Evolutionary conservation across 2,329 filamentous ascomycete species (phyloP).

Genomic region (Magnaporthiopsis incrustans): DNA sequence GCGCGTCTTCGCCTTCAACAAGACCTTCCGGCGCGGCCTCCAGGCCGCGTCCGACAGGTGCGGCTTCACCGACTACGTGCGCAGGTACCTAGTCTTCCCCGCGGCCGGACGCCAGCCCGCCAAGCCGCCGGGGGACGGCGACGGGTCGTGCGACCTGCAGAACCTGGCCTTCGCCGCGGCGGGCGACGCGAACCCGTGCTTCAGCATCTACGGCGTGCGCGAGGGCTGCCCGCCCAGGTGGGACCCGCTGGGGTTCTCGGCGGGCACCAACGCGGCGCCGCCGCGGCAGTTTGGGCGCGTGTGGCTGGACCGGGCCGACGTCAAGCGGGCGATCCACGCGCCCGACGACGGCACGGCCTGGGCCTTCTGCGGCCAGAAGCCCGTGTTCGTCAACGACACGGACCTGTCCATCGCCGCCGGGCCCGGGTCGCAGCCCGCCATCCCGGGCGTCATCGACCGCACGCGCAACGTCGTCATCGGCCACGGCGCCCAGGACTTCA

Average conservation of each 20-base stretch:
- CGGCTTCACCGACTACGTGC: constrained; percentile 51
- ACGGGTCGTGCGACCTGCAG: constrained; percentile 16
- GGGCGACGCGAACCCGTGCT: not conserved
- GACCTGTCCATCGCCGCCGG: not conserved
- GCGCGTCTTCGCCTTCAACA: constrained; percentile 54
- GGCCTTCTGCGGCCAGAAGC: constrained; percentile 13
- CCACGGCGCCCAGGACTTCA: constrained; percentile 1
- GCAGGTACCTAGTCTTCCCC: constrained; percentile 59
- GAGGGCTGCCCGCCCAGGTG: not conserved
- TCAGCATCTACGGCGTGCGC: not conserved
- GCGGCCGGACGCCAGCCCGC: constrained; percentile 25
- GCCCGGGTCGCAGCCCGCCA: constrained; percentile 18
- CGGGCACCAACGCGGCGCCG: constrained; percentile 46
- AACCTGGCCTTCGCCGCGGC: no score
- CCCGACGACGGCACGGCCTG: not conserved
- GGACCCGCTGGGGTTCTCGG: constrained; percentile 35
- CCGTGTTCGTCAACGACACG: not conserved
- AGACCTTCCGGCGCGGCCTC: constrained; percentile 43
- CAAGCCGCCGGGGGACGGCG: no score
- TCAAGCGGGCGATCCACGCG: not conserved
- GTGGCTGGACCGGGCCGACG: not conserved
- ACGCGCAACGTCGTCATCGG: constrained; percentile 2
- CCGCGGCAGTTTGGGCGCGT: no score
- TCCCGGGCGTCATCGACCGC: constrained; percentile 3
- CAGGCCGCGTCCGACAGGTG: constrained; percentile 45